A percentile compares a stretch with the other conserved stretches of the same genome.
These are phyloP conservation scores for Begonia loranthoides DNA, from an alignment of 306 rosid genomes.

Conservation along the genomic window DNA sequence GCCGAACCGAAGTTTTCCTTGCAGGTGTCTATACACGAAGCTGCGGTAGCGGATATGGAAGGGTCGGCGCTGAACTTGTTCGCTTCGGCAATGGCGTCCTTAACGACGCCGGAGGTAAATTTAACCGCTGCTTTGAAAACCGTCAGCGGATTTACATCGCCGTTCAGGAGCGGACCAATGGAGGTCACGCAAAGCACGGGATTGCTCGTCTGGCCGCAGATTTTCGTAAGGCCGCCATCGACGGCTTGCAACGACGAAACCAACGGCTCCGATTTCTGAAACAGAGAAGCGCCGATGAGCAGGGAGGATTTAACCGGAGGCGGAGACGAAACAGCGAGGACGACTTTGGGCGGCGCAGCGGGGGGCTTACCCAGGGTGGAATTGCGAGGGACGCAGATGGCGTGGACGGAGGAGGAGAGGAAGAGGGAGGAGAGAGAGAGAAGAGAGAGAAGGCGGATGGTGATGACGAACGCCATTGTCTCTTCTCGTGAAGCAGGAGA, in stretches of 20 bases:
- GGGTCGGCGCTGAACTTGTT: neutral
- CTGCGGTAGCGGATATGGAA: neutral
- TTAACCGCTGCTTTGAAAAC: slow-evolving; percentile 3
- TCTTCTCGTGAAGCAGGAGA: neutral
- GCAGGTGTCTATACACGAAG: neutral
- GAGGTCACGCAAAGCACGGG: neutral
- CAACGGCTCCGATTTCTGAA: neutral
- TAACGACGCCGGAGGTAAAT: neutral
- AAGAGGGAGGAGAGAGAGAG: slow-evolving; percentile 3
- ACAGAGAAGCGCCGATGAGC: neutral
- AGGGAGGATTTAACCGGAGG: neutral
- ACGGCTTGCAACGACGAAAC: neutral
- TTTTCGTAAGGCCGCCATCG: neutral
- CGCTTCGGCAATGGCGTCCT: neutral
- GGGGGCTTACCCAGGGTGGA: too few relatives aligned
- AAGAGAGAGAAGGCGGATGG: neutral
- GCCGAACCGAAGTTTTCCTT: slow-evolving; percentile 4
- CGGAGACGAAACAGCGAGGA: neutral
- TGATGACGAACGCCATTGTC: too few relatives aligned
- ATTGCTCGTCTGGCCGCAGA: slow-evolving; percentile 7
- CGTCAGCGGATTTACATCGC: neutral
- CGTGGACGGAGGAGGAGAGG: neutral
- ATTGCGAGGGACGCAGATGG: slow-evolving; percentile 9
- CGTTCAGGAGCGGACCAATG: neutral
- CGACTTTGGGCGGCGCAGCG: neutral